phyloP scores from a whole-genome alignment of 768 basidiomycete species.

The Cystoderma amianthinum region DNA sequence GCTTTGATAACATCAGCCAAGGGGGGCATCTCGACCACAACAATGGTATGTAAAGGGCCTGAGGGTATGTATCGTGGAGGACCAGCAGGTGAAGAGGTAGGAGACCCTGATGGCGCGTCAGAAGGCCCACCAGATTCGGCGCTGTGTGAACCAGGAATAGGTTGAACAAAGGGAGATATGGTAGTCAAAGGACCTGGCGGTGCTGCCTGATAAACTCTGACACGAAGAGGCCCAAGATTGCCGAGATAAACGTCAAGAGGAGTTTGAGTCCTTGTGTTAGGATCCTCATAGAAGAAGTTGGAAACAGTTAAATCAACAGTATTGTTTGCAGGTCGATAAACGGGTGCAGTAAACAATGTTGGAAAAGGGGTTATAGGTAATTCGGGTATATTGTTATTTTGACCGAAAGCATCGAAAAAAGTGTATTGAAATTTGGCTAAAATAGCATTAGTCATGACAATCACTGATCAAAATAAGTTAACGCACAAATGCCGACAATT shows the following conservation, averaged over 20 bases:
- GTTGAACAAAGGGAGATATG: constrained; percentile 54
- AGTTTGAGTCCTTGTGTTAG: constrained; percentile 52
- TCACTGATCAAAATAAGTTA: constrained; percentile 7
- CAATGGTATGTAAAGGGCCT: constrained; percentile 65
- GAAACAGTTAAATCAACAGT: constrained; percentile 80
- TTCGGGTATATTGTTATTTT: constrained; percentile 70
- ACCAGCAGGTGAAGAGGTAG: constrained; percentile 19
- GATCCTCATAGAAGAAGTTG: constrained; percentile 81
- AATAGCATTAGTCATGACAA: constrained; percentile 14
- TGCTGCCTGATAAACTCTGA: constrained; percentile 69
- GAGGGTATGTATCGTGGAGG: constrained; percentile 45
- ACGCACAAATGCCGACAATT: constrained; percentile 89
- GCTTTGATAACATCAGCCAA: constrained; percentile 71
- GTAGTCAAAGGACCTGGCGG: constrained; percentile 63
- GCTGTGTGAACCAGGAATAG: constrained; percentile 27
- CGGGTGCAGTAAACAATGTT: constrained; percentile 74
- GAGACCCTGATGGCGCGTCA: constrained; percentile 17
- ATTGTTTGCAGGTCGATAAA: constrained; percentile 64
- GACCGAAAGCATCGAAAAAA: constrained; percentile 86
- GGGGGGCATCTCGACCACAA: constrained; percentile 82
- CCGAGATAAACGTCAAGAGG: constrained; percentile 88
- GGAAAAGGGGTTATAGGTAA: constrained; percentile 88
- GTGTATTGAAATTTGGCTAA: constrained; percentile 91
- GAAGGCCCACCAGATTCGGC: constrained; percentile 22
- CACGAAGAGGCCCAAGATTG: constrained; percentile 78